A percentile compares a stretch with the other conserved stretches of the same genome.
Conservation (phyloP, 805 yeast genomes). For the Saccharomycopsis schoenii region DNA sequence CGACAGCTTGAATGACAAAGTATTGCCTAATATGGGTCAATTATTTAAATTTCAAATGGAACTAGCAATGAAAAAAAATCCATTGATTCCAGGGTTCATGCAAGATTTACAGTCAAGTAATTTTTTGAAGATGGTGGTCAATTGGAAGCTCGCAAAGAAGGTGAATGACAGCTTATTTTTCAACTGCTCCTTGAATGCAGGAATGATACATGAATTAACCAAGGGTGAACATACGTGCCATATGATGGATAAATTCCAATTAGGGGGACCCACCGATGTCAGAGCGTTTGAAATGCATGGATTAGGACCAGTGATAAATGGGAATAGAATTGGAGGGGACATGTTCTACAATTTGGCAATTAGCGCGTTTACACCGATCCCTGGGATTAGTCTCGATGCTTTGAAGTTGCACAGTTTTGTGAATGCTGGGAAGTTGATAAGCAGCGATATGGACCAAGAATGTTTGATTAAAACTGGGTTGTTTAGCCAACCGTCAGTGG, state of each 20-base stretch:
- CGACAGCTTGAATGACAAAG: slow-evolving; percentile 33
- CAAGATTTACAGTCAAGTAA: slow-evolving; percentile 20
- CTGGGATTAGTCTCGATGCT: slow-evolving; percentile 38
- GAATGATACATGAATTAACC: slow-evolving; percentile 39
- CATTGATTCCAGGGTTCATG: slow-evolving; percentile 22
- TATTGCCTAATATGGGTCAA: slow-evolving; percentile 38
- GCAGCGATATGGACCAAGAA: slow-evolving; percentile 14
- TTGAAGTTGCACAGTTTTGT: slow-evolving; percentile 54
- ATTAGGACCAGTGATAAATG: slow-evolving; percentile 39
- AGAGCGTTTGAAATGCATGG: slow-evolving; percentile 62
- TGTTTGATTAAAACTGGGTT: slow-evolving; percentile 16
- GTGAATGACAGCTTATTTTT: slow-evolving; percentile 32
- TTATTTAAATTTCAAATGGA: slow-evolving; percentile 34
- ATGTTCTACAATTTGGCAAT: slow-evolving; percentile 45
- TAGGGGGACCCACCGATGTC: slow-evolving; percentile 72
- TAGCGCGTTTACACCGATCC: slow-evolving; percentile 51
- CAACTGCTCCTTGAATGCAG: slow-evolving; percentile 41
- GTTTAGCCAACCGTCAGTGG: slow-evolving; percentile 34
- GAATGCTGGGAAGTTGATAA: slow-evolving; percentile 53
- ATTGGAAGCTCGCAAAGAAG: background rate
- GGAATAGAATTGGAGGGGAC: slow-evolving; percentile 61
- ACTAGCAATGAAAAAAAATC: slow-evolving; percentile 20
- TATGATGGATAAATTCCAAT: slow-evolving; percentile 67
- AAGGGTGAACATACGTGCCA: slow-evolving; percentile 27
- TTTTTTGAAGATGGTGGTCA: slow-evolving; percentile 19